These are phyloP conservation scores for Pseudogymnoascus sp. DNA, from an alignment of 2,329 filamentous ascomycete genomes.

Conservation along the genomic window DNA sequence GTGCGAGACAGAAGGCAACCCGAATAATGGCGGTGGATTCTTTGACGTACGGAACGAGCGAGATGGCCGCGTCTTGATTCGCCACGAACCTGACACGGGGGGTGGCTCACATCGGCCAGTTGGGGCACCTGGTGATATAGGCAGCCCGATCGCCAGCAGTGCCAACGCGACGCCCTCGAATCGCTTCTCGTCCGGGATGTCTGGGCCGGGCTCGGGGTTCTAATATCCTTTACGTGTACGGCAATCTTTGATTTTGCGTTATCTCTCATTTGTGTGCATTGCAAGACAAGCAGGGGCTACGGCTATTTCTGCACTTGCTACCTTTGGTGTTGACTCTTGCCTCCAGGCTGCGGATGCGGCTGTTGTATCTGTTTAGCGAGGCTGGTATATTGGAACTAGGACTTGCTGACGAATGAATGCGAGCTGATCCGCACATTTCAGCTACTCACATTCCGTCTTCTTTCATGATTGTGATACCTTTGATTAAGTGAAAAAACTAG, in stretches of 20 bases:
- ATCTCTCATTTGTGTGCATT: conserved; percentile 7
- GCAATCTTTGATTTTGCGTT: conserved; percentile 5
- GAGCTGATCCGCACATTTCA: conserved; percentile 4
- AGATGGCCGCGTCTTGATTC: conserved; percentile 31
- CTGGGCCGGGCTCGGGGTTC: background rate
- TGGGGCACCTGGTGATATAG: conserved; percentile 59
- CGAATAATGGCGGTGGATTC: conserved; percentile 79
- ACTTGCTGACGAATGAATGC: conserved; percentile 5
- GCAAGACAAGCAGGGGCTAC: conserved; percentile 5
- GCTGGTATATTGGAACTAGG: conserved; percentile 7
- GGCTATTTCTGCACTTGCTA: conserved; percentile 6
- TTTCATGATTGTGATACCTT: background rate
- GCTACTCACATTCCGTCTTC: background rate
- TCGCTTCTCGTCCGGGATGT: conserved; percentile 2
- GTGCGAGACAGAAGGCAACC: conserved; percentile 83
- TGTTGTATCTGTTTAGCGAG: conserved; percentile 7
- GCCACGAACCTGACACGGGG: conserved; percentile 47
- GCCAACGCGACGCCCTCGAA: conserved; percentile 9
- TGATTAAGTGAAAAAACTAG: background rate
- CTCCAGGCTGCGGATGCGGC: background rate
- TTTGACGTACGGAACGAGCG: conserved; percentile 47
- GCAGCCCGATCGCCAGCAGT: conserved; percentile 50
- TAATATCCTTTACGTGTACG: background rate
- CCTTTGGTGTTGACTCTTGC: conserved; percentile 2
- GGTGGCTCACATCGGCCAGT: conserved; percentile 32